Base-by-base conservation (phyloP, 805 yeast species). In the Saturnispora zaruensis region DNA sequence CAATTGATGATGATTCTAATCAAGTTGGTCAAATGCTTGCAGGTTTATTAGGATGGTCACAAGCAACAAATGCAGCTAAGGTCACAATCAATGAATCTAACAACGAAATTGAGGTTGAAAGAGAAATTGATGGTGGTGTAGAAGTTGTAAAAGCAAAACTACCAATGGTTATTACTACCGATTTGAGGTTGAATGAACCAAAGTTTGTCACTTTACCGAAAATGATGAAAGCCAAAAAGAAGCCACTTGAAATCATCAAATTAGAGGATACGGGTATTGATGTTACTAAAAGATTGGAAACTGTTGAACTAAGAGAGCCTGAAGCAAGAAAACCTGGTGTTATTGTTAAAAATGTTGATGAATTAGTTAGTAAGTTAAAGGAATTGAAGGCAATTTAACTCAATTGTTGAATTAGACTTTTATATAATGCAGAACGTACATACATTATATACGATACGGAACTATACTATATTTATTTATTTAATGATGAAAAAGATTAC, bases 11-110 rank as follows among this genome's bases (percentile, higher is more conserved):
- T 59, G 99, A 93, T 62, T 74, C 87, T 41, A 88, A 87, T 66
- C 96, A 90, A 68, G 90, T 96, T 13, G 99, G 98, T 25, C 98
- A 90, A 68, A 88, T 93, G 81, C 77, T 93, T 49, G 98, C 96
- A 2, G 96, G 96, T 8, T 71, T 91, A 53, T 76, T 91, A 67
- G 79, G 82, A 61, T 91, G 98, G 98, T 95, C 97, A 18, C 97
- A 90, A 62, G 96, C 96, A 32, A 91, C 97, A 32, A 87, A 88
- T 63, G 97, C 96, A 6, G 84, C 93, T 44, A 84, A 87, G 65
- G 91, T 91, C 34, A 84, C 75, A 41, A 65, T 88, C 20, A 67
- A 71, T 37, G 71, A 66, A 21, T 68, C 65, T 43, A 48, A 44
- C 32, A 77, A 84, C 20, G 74, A 77, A 8, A 93, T 91, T 30